phyloP scores from a whole-genome alignment of 495 filamentous ascomycete species.

The Penicillium cosmopolitanum region DNA sequence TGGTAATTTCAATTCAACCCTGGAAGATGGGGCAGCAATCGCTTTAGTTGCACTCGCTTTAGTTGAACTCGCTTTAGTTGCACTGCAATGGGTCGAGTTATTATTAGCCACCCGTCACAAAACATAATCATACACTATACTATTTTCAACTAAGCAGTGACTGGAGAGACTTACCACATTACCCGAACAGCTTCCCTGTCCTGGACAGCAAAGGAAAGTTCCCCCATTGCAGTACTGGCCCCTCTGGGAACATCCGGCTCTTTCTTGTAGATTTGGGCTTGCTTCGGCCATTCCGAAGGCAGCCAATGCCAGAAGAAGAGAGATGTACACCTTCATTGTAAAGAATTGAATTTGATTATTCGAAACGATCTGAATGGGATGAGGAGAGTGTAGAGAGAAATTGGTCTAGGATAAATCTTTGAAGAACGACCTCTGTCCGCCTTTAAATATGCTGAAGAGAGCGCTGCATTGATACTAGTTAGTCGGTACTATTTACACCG shows the following conservation, averaged over 20 bases:
- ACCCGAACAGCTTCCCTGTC: constrained; percentile 10
- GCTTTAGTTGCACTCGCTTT: not conserved
- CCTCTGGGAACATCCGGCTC: constrained; percentile 13
- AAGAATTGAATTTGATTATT: not conserved
- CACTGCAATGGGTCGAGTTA: not conserved
- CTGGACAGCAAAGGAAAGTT: constrained; percentile 11
- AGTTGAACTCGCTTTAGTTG: not conserved
- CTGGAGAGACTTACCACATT: constrained; percentile 2
- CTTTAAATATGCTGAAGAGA: not conserved
- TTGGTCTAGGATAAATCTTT: not conserved
- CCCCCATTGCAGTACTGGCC: constrained; percentile 11
- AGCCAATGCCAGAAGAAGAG: constrained; percentile 4
- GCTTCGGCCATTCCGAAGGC: constrained; percentile 9
- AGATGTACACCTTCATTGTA: constrained; percentile 11
- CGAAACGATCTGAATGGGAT: not conserved
- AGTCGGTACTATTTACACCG: not conserved
- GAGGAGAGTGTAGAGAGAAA: not conserved
- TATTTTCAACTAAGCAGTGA: not conserved
- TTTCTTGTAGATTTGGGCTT: constrained; percentile 5
- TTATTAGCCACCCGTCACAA: not conserved
- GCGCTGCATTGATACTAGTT: not conserved
- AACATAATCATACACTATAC: not conserved
- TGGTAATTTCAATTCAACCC: too few species aligned
- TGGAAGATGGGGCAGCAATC: too few species aligned
- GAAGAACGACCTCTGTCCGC: too few species aligned